Evolutionary conservation across 768 basidiomycete species (phyloP).

Genomic region (Neoboletus magnificus): DNA sequence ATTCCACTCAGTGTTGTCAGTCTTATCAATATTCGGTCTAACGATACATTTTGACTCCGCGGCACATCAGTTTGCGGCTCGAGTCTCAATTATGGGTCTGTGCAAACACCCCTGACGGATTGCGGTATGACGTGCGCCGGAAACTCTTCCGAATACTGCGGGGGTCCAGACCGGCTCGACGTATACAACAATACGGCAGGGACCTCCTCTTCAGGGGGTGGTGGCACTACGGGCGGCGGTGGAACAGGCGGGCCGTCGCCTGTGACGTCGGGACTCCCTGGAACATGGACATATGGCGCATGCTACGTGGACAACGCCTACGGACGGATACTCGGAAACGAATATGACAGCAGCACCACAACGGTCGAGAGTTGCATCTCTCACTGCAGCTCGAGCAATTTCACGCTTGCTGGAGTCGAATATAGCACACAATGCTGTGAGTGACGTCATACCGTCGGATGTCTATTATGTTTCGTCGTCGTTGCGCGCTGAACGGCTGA

Average conservation of each 20-base stretch:
- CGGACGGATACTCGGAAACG: conserved; percentile 55
- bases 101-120: conserved; percentile 42
- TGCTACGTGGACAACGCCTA: conserved; percentile 73
- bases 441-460: conserved; percentile 16
- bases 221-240: background rate
- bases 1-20: conserved; percentile 49
- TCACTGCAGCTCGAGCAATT: conserved; percentile 51
- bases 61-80: conserved; percentile 34
- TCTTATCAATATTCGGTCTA: conserved; percentile 1
- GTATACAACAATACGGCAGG: conserved; percentile 16
- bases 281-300: conserved; percentile 55
- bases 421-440: conserved; percentile 52
- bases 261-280: conserved; percentile 24
- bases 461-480: background rate
- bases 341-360: conserved; percentile 36
- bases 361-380: conserved; percentile 67
- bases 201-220: background rate
- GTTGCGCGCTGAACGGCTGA: background rate
- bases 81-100: conserved; percentile 17
- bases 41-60: conserved; percentile 42
- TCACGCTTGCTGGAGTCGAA: conserved; percentile 68
- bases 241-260: background rate
- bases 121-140: conserved; percentile 42
- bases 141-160: conserved; percentile 56
- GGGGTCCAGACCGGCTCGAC: conserved; percentile 56